A percentile compares a stretch with the other conserved stretches of the same genome.
Evolutionary conservation across 768 basidiomycete species (phyloP).

Genomic region (Mycena olivaceomarginata): DNA sequence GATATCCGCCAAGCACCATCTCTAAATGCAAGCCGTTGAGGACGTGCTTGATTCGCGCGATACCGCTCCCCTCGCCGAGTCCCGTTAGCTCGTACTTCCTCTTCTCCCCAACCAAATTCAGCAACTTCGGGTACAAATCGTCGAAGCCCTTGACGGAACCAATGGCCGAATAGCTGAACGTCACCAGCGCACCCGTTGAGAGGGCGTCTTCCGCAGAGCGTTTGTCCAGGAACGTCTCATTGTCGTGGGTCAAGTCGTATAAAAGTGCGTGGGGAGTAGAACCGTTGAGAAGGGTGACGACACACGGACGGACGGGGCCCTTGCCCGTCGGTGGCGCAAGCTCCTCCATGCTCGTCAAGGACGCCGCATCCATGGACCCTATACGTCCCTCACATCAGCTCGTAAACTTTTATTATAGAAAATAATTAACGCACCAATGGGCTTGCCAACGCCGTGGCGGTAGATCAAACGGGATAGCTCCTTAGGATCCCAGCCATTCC

Average conservation of each 20-base stretch:
- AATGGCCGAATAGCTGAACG: conserved; percentile 91
- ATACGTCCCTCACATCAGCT: conserved; percentile 16
- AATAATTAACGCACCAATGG: conserved; percentile 77
- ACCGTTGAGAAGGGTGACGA: conserved; percentile 89
- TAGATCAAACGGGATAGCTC: conserved; percentile 94
- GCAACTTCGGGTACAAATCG: conserved; percentile 95
- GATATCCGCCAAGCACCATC: conserved; percentile 91
- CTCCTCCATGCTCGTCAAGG: conserved; percentile 85
- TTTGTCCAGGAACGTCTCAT: conserved; percentile 93
- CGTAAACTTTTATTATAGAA: not conserved
- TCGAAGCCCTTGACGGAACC: conserved; percentile 99
- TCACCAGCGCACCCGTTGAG: conserved; percentile 94
- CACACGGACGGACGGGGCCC: conserved; percentile 83
- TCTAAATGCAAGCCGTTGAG: conserved; percentile 93
- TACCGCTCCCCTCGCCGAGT: conserved; percentile 73
- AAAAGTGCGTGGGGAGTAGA: conserved; percentile 94
- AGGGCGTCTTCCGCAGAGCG: conserved; percentile 96
- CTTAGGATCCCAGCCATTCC: conserved; percentile 92
- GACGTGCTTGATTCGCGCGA: conserved; percentile 77
- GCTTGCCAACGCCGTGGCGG: conserved; percentile 93
- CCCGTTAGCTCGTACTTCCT: conserved; percentile 85
- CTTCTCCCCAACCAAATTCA: conserved; percentile 92
- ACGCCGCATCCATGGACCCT: conserved; percentile 97
- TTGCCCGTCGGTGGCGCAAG: conserved; percentile 89
- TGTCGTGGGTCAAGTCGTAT: conserved; percentile 98